phyloP scores from a whole-genome alignment of 2,329 filamentous ascomycete genomes.

The Ploettnerulaceae sp. region DNA sequence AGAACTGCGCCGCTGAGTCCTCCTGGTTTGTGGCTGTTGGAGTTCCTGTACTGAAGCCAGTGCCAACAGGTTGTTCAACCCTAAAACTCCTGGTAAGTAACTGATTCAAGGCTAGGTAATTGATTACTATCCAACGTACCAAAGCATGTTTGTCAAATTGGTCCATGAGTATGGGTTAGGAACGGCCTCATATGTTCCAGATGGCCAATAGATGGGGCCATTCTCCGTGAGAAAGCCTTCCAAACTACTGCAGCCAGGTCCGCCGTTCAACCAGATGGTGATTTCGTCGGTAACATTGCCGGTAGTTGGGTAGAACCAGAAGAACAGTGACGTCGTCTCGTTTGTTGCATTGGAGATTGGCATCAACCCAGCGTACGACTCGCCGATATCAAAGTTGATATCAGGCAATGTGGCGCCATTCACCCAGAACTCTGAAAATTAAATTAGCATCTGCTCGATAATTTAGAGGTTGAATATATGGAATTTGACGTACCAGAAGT shows the following conservation, averaged over 20 bases:
- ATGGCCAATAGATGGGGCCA: conserved; percentile 66
- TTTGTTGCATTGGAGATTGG: conserved; percentile 48
- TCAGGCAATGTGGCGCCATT: conserved; percentile 62
- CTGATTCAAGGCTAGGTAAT: conserved; percentile 34
- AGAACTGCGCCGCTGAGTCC: conserved; percentile 66
- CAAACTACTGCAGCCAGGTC: conserved; percentile 56
- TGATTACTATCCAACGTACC: conserved; percentile 48
- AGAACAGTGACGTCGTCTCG: conserved; percentile 53
- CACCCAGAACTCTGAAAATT: conserved; percentile 51
- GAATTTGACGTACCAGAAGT: no score
- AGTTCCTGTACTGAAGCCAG: conserved; percentile 34
- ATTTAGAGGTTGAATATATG: no score
- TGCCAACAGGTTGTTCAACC: conserved; percentile 33
- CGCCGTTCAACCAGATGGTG: conserved; percentile 49
- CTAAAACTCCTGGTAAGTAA: conserved; percentile 32
- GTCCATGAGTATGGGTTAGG: conserved; percentile 31
- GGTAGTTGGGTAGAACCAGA: conserved; percentile 61
- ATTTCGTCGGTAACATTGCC: conserved; percentile 52
- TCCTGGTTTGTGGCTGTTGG: conserved; percentile 60
- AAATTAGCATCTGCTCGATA: not conserved
- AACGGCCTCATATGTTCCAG: conserved; percentile 45
- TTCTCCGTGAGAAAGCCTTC: conserved; percentile 72
- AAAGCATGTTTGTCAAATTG: conserved; percentile 31
- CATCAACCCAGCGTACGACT: conserved; percentile 59
- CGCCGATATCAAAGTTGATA: conserved; percentile 62